Conservation (phyloP, 225 moss, liverwort and hornwort species). For the Pseudoscleropodium purum region DNA sequence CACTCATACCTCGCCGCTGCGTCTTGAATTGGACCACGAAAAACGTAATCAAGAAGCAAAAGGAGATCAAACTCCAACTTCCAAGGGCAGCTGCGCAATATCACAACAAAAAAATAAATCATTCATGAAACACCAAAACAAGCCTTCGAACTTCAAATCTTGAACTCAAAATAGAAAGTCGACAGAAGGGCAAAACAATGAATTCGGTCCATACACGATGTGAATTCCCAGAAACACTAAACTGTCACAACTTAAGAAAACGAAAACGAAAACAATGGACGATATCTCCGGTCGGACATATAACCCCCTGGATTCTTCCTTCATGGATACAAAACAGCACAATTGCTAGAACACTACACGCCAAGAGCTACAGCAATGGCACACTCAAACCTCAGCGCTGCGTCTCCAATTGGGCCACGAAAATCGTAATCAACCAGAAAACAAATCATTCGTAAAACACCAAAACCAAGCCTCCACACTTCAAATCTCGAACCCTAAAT, state of each 20-base stretch:
- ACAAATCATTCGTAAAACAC: neutral
- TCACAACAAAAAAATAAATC: neutral
- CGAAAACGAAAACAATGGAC: neutral
- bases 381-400: neutral
- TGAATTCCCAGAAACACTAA: neutral
- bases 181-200: neutral
- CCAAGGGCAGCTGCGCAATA: slow-evolving; percentile 66
- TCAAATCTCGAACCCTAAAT: slow-evolving; percentile 10
- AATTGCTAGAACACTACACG: neutral
- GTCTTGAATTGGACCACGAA: slow-evolving; percentile 80
- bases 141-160: neutral
- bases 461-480: neutral
- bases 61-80: slow-evolving; percentile 91
- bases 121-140: neutral
- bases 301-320: neutral
- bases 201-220: neutral
- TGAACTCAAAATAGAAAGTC: neutral
- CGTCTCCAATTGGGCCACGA: neutral
- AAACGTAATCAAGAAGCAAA: slow-evolving; percentile 78
- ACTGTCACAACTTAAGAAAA: neutral
- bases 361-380: neutral
- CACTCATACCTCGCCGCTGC: slow-evolving; percentile 50
- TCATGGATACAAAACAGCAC: neutral
- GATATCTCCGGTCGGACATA: neutral
- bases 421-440: neutral